Evolutionary conservation across 2,329 filamentous ascomycete genomes (phyloP).

Genomic region (Paracoccidioides brasiliensis): DNA sequence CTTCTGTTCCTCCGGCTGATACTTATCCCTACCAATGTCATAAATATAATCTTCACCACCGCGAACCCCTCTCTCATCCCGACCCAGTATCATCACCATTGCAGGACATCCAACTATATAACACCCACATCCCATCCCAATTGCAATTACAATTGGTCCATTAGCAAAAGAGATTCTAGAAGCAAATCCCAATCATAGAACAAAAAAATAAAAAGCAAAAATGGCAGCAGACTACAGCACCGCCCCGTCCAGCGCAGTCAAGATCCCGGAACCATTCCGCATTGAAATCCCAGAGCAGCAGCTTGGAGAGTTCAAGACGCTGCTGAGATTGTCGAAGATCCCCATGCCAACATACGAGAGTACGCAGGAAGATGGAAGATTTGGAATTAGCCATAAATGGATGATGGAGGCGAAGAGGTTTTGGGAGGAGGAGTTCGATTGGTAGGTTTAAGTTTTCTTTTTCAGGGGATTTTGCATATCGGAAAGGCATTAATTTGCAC

Average conservation of each 20-base stretch:
- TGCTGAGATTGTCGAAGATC: not conserved
- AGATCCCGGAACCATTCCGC: not conserved
- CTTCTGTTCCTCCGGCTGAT: no score
- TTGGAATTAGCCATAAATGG: not conserved
- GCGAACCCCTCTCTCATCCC: no score
- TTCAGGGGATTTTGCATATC: not conserved
- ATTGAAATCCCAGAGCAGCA: not conserved
- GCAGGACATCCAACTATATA: no score
- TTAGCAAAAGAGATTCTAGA: no score
- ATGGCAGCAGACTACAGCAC: not conserved
- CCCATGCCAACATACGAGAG: not conserved
- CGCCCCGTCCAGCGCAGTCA: not conserved
- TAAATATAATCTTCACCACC: no score
- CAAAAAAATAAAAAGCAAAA: not conserved
- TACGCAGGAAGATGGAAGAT: not conserved
- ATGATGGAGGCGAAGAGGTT: not conserved
- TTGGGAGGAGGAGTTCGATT: not conserved
- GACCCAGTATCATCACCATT: no score
- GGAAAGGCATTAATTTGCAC: not conserved
- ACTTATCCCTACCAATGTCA: no score
- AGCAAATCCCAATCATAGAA: not conserved
- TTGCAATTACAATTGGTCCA: no score
- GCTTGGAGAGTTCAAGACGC: not conserved
- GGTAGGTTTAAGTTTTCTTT: not conserved
- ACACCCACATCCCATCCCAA: no score